Conservation (phyloP, 352 stramenopile genomes). For the Globisporangium radiosum region DNA sequence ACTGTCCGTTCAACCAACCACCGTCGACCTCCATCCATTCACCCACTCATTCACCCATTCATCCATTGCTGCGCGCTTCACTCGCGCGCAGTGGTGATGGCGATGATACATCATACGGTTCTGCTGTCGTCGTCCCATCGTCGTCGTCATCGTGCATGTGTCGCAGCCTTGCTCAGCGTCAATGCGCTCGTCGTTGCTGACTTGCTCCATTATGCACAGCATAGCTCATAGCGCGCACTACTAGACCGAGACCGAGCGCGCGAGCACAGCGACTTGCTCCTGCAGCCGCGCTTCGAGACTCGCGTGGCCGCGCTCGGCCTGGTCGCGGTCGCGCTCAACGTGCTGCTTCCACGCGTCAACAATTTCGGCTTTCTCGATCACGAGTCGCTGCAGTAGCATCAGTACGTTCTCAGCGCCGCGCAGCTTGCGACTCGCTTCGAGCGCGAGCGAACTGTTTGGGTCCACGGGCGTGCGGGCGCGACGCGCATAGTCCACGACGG, state of each 20-base stretch:
- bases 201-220: too few relatives aligned
- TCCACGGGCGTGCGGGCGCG: slow-evolving; percentile 27
- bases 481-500: slow-evolving; percentile 38
- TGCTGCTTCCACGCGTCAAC: slow-evolving; percentile 72
- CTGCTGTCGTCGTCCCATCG: too few relatives aligned
- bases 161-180: too few relatives aligned
- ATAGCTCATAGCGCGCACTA: not conserved
- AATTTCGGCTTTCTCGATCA: slow-evolving; percentile 79
- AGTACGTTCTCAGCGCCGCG: slow-evolving; percentile 73
- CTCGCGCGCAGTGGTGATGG: too few relatives aligned
- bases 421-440: slow-evolving; percentile 76
- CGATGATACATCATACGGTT: too few relatives aligned
- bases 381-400: slow-evolving; percentile 74
- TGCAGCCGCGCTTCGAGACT: slow-evolving; percentile 61
- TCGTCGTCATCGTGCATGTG: too few relatives aligned
- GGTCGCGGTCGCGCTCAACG: slow-evolving; percentile 54
- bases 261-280: slow-evolving; percentile 57
- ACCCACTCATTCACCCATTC: too few relatives aligned
- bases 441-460: slow-evolving; percentile 35
- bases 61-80: too few relatives aligned
- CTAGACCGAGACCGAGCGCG: slow-evolving; percentile 50
- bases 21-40: not conserved
- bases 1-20: too few relatives aligned
- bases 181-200: too few relatives aligned
- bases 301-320: slow-evolving; percentile 46